Evolutionary conservation across 495 filamentous ascomycete genomes (phyloP), one percentile per base, ranked within the genome.

Genomic region (Penicillium argentinense): DNA sequence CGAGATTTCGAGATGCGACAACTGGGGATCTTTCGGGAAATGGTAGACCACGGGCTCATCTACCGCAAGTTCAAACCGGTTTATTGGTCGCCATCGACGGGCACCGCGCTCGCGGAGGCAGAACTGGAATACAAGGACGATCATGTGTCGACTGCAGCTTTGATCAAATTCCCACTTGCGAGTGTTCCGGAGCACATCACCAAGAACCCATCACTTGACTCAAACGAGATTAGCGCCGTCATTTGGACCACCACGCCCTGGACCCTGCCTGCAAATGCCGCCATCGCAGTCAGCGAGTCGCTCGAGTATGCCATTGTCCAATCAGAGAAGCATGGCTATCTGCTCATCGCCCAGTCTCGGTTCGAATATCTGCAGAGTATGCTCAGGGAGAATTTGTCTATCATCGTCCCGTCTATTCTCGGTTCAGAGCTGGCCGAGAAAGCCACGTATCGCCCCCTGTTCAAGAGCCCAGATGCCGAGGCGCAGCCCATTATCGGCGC

Each of bases 241-340:
- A 87, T 96, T 46, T 99, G 93, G 93, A 99, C 93, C 7, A 99
- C 93, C 0, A 97, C 92, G 2, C 95, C 93, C 1, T 99, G 93
- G 93, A 97, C 93, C 0, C 71, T 99, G 3, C 95, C 93, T 2
- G 90, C 95, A 13, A 99, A 99, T 62, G 79, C 79, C 54, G 91
- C 87, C 2, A 88, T 99, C 63, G 91, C 88, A 5, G 75, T 97
- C 21, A 78, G 86, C 51, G 61, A 80, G 2, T 79, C 84, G 12
- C 51, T 97, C 48, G 73, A 83, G 38, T 99, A 99, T 64, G 68
- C 70, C 19, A 69, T 97, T 40, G 67, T 95, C 25, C 63, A 76
- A 49, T 74, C 78, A 9, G 71, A 73, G 3, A 63, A 45, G 5
- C 63, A 79, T 28, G 82, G 83, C 25, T 75, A 76, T 43, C 64